Conservation (phyloP, 2,329 filamentous ascomycete species). For the Cyclaneusma minus region DNA sequence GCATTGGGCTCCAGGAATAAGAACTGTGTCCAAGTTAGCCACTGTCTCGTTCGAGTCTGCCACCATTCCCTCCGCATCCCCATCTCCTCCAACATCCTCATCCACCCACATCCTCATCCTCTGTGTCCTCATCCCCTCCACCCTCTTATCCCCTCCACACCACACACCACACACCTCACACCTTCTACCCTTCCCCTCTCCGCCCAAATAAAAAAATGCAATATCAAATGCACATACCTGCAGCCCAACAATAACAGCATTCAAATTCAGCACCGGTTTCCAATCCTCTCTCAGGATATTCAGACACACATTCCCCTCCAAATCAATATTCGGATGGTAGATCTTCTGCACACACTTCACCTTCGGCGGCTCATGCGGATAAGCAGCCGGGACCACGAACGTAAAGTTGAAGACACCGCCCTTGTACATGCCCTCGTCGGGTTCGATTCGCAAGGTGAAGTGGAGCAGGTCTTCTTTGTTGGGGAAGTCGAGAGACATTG, state of each 20-base stretch:
- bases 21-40: constrained; percentile 50
- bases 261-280: constrained; percentile 95
- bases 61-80: neutral
- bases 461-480: constrained; percentile 77
- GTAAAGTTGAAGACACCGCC: constrained; percentile 76
- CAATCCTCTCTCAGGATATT: constrained; percentile 97
- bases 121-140: too few relatives aligned
- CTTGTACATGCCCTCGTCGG: constrained; percentile 81
- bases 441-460: constrained; percentile 68
- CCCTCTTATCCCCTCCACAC: too few relatives aligned
- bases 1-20: constrained; percentile 96
- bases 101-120: too few relatives aligned
- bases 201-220: neutral
- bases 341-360: constrained; percentile 97
- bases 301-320: constrained; percentile 93
- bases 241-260: constrained; percentile 88
- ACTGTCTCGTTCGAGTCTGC: neutral
- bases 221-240: constrained; percentile 37
- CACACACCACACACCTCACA: too few relatives aligned
- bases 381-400: constrained; percentile 87
- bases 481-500: constrained; percentile 69
- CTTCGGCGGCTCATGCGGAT: constrained; percentile 94
- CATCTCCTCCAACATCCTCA: too few relatives aligned
- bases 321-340: constrained; percentile 97
- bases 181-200: neutral